Percentiles rank a stretch among this genome's conserved stretches.
phyloP scores from a whole-genome alignment of 2,329 filamentous ascomycete genomes.

The Bipolaris gigantea region DNA sequence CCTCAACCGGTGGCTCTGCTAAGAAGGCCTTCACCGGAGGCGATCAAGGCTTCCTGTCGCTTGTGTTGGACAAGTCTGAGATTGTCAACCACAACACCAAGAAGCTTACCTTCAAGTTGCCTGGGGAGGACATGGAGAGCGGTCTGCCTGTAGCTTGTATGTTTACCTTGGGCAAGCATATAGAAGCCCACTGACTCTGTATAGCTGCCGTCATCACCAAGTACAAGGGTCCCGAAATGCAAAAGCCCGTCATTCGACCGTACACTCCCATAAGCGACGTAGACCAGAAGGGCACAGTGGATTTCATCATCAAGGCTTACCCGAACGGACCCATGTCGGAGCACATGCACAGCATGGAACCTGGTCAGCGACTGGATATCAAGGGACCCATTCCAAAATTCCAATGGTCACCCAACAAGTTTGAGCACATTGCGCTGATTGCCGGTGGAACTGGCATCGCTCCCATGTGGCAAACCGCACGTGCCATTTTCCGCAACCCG shows the following conservation, averaged over 20 bases:
- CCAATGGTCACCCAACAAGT: constrained; percentile 86
- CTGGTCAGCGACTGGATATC: constrained; percentile 82
- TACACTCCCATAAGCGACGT: constrained; percentile 94
- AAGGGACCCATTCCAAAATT: constrained; percentile 98
- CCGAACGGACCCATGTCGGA: constrained; percentile 87
- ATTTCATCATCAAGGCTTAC: constrained; percentile 92
- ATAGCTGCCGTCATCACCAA: constrained; percentile 81
- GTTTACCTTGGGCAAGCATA: constrained; percentile 25
- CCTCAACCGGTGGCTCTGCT: constrained; percentile 43
- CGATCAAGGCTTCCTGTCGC: constrained; percentile 83
- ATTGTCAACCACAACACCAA: constrained; percentile 93
- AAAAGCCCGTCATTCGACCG: constrained; percentile 86
- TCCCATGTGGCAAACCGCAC: constrained; percentile 94
- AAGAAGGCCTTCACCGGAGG: constrained; percentile 73
- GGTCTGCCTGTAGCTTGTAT: constrained; percentile 77
- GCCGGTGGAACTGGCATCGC: constrained; percentile 97
- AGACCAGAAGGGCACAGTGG: constrained; percentile 76
- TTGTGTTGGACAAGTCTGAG: constrained; percentile 79
- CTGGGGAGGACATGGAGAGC: constrained; percentile 79
- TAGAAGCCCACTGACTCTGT: background rate
- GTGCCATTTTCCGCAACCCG: constrained; percentile 93
- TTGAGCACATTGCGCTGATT: constrained; percentile 80
- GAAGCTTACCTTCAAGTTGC: constrained; percentile 83
- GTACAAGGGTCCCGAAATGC: constrained; percentile 78
- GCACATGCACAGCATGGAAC: constrained; percentile 80